Evolutionary conservation across 176 grass and related monocot genomes (phyloP), one percentile per base, ranked within the genome.

Genomic region (Juncus effusus): DNA sequence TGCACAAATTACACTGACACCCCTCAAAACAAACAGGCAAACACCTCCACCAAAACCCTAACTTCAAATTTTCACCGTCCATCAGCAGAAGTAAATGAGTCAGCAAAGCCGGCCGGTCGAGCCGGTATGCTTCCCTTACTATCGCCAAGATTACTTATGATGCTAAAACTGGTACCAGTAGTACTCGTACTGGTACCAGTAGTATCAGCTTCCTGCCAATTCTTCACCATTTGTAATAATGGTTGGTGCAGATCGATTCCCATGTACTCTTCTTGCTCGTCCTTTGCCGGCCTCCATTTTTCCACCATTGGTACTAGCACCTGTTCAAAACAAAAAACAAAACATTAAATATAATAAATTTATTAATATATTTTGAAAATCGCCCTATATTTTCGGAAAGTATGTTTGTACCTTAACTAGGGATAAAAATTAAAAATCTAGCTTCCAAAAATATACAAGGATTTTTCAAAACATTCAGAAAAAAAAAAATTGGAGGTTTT

Each of bases 91-190:
- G 88, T 93, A 82, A 99, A 99, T 1, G 94, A 92, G 36, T 92
- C 94, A 0, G 88, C 94, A 11, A 99, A 93, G 53, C 94, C 94
- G 0, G 78, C 82, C 1, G 94, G 94, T 61, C 94, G 79, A 11
- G 84, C 83, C 1, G 94, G 94, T 61, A 99, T 99, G 88, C 94
- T 99, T 51, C 83, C 94, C 58, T 99, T 99, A 64, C 94, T 99
- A 67, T 99, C 88, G 87, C 75, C 11, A 97, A 82, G 19, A 28
- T 28, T 28, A 77, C 88, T 89, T 16, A 85, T 40, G 9, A 63
- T 86, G 73, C 94, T 92, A 4, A 53, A 79, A 60, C 80, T 80
- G 0, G 81, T 86, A 55, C 79, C 73, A 59, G 73, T 88, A 15
- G 85, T 79, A 16, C 69, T 58, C 35, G 74, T 76, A 41, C 79